Conservation (phyloP, 2,329 filamentous ascomycete genomes). For the Colletotrichum sp. region DNA sequence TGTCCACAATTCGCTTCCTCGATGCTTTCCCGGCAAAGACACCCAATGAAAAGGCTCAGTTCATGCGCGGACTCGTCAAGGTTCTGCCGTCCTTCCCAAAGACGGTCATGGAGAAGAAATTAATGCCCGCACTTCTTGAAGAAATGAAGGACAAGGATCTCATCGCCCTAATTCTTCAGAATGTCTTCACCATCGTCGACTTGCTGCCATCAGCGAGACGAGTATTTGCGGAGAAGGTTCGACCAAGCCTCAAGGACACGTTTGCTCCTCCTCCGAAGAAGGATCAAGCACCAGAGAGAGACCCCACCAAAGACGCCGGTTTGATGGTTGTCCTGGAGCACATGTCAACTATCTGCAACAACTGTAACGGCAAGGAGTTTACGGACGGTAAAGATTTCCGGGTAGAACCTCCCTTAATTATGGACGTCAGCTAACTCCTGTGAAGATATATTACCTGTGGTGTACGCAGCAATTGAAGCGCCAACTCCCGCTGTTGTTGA, state of each 20-base stretch:
- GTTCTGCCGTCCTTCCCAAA: constrained; percentile 92
- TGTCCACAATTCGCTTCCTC: constrained; percentile 94
- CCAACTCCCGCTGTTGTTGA: constrained; percentile 90
- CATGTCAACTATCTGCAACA: constrained; percentile 75
- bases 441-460: constrained; percentile 84
- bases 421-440: neutral
- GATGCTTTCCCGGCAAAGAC: constrained; percentile 93
- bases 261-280: constrained; percentile 71
- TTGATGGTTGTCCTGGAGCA: constrained; percentile 92
- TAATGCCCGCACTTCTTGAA: constrained; percentile 86
- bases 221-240: constrained; percentile 82
- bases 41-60: constrained; percentile 86
- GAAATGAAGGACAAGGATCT: constrained; percentile 93
- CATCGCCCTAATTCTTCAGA: constrained; percentile 84
- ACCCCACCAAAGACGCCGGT: constrained; percentile 84
- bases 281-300: constrained; percentile 67
- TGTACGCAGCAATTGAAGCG: constrained; percentile 84
- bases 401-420: constrained; percentile 3
- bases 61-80: constrained; percentile 85
- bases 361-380: constrained; percentile 89
- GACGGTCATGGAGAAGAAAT: constrained; percentile 92
- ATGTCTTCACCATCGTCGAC: constrained; percentile 88
- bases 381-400: constrained; percentile 73
- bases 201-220: constrained; percentile 79
- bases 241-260: constrained; percentile 83